Base-by-base conservation (phyloP, 202 grass and related monocot species). In the Setaria italica region DNA sequence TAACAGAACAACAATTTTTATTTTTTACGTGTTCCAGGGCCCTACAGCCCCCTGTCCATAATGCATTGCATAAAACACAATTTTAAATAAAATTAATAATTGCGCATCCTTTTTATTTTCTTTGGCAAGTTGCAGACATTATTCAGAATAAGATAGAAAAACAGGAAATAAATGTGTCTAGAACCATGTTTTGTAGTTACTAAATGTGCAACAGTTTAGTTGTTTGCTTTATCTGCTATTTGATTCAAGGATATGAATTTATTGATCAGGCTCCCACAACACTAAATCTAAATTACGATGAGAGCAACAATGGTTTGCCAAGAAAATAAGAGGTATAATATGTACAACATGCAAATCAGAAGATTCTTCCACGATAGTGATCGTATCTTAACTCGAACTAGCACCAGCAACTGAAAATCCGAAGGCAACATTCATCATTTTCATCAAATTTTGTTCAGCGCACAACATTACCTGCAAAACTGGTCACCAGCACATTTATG, bases 401-500 rank as follows among this genome's bases (percentile, higher is more conserved):
- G 4, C 73, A 77, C 6, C 2, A 49, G 11, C n/a, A 54, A 34
- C 29, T 30, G 30, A 74, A 53, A 47, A 63, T 21, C 2, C 11
- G 5, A 47, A 65, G 76, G 13, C 48, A 79, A 12, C 29, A 64
- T 17, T 73, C 16, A 60, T 56, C 70, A 3, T 19, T 13, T 6
- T 17, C 4, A 72, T 70, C 25, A 51, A 51, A 74, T 37, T 49
- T 83, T 67, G 2, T 70, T 30, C 7, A 11, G 73, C 29, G 2
- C 8, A 42, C 14, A 20, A 9, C 33, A 11, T 1, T 85, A 94
- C 92, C 92, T 82, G 86, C 89, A 74, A 87, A 63, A 45, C 67
- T 94, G 51, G 86, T 89, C 71, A 94, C 30, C 71, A 91, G 45
- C 70, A 94, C 81, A 87, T 94, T 82, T 82, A 5, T 85, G 50